These are phyloP conservation scores for Hansenula anomala DNA, from an alignment of 1,139 yeast species.

Conservation along the genomic window DNA sequence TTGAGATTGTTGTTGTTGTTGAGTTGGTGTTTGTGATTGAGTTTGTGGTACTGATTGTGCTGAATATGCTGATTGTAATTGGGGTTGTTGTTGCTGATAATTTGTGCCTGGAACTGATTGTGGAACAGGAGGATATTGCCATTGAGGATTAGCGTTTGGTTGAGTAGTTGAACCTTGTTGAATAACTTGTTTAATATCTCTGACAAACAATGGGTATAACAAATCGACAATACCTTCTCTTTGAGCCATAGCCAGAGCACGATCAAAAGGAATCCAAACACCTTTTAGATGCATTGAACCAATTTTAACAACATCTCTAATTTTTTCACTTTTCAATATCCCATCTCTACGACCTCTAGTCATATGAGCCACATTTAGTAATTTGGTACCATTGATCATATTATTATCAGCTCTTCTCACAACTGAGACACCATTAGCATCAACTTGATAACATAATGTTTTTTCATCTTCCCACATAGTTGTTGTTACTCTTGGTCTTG, in stretches of 20 bases:
- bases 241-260: constrained; percentile 89
- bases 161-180: constrained; percentile 31
- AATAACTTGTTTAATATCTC: constrained; percentile 73
- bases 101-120: constrained; percentile 7
- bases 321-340: constrained; percentile 81
- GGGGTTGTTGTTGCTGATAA: too few species aligned
- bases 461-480: constrained; percentile 98
- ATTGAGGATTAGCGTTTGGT: constrained; percentile 19
- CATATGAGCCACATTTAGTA: constrained; percentile 90
- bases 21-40: background rate
- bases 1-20: constrained; percentile 7
- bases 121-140: constrained; percentile 6
- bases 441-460: constrained; percentile 92
- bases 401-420: constrained; percentile 90
- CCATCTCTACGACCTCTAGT: constrained; percentile 97
- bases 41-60: too few species aligned
- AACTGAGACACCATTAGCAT: constrained; percentile 85
- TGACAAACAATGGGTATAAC: constrained; percentile 82
- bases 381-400: constrained; percentile 93
- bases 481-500: constrained; percentile 85
- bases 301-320: constrained; percentile 88
- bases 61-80: too few species aligned
- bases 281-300: constrained; percentile 98
- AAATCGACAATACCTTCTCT: constrained; percentile 83
- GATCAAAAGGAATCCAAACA: constrained; percentile 95